Evolutionary conservation across 1,284 basidiomycete genomes (phyloP), one percentile per base, ranked within the genome.

Genomic region (Rhodofomes roseus): DNA sequence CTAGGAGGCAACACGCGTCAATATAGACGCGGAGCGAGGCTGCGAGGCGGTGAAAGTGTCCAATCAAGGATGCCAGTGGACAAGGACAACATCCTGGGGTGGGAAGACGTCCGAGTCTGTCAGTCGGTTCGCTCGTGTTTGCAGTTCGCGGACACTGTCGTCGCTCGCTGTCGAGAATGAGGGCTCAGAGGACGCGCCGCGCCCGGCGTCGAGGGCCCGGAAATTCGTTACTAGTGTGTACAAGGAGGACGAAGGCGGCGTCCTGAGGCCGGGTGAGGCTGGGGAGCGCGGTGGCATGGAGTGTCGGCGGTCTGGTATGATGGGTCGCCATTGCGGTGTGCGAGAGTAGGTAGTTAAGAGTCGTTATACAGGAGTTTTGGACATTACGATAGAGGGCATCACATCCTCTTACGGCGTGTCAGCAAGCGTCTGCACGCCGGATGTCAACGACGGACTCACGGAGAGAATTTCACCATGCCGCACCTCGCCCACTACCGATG

Each of bases 291-390:
- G 69, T 34, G 85, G 83, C 78, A 87, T 80, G 4, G 86, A 88
- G 70, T 87, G 85, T 54, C 85, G 77, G 34, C 85, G 81, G 69
- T 84, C 81, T 60, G 85, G 83, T 18, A 87, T 74, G 61, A 87
- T 86, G 22, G 83, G 77, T 59, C 74, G 77, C 85, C 84, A 87
- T 57, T 75, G 70, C 5, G 74, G 70, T 9, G 81, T 74, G 5
- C 74, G 83, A 84, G 27, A 92, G 80, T n/a, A 92, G 77, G 69
- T 85, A 86, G 67, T 86, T 84, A 50, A 92, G 75, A 0, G 87
- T 88, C 77, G 84, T 86, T 23, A 92, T 67, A 70, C 87, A 90
- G 18, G 87, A 89, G 62, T 80, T 81, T 66, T 90, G 86, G 31
- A 92, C 87, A 59, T 82, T 78, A 14, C 79, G 62, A 92, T 85